phyloP scores from a whole-genome alignment of 2,329 filamentous ascomycete genomes.

The Bipolaris gigantea region DNA sequence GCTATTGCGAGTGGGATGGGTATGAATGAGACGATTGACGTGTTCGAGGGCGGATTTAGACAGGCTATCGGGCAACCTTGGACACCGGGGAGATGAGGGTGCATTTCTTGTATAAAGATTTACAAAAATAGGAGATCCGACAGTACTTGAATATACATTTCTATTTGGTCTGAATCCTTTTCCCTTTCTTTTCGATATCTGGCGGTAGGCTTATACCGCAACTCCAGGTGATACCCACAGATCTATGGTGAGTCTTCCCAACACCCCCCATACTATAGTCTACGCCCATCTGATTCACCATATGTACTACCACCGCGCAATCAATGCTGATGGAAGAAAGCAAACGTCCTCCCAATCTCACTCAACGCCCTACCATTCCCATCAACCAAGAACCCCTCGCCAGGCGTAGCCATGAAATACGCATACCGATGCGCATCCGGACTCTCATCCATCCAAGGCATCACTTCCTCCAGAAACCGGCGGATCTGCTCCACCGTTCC shows the following conservation, averaged over 20 bases:
- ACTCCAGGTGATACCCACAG: too few relatives aligned
- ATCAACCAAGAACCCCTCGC: slow-evolving; percentile 21
- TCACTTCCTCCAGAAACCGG: slow-evolving; percentile 29
- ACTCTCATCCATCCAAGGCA: slow-evolving; percentile 39
- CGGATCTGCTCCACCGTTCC: slow-evolving; percentile 25
- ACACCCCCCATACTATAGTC: background rate
- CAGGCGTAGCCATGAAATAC: slow-evolving; percentile 26
- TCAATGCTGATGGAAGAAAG: background rate
- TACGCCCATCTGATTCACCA: background rate
- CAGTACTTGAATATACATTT: background rate
- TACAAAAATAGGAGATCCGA: background rate
- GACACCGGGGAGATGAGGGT: background rate
- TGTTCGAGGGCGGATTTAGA: slow-evolving; percentile 32
- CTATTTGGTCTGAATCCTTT: background rate
- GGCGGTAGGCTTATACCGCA: too few relatives aligned
- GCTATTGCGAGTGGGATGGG: slow-evolving; percentile 33
- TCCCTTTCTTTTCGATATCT: too few relatives aligned
- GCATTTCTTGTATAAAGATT: background rate
- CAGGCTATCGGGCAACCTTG: slow-evolving; percentile 29
- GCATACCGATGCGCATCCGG: slow-evolving; percentile 38
- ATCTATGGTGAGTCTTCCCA: too few relatives aligned
- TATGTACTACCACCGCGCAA: background rate
- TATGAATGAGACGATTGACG: slow-evolving; percentile 34
- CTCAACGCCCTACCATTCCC: slow-evolving; percentile 14
- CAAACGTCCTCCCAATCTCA: slow-evolving; percentile 12